These are phyloP conservation scores for Talaromyces piceae DNA, from an alignment of 2,329 filamentous ascomycete species.

Conservation along the genomic window DNA sequence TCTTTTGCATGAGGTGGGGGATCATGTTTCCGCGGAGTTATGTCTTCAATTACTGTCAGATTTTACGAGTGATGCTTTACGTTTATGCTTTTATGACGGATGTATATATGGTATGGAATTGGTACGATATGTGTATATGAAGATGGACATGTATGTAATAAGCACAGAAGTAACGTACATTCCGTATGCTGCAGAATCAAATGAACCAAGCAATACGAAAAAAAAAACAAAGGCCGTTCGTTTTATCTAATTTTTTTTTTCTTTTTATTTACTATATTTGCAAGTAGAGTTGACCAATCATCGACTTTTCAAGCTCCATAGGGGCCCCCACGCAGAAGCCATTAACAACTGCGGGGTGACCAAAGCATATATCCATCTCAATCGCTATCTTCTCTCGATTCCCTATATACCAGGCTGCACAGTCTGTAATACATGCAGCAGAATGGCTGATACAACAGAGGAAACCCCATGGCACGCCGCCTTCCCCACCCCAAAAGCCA, in stretches of 20 bases:
- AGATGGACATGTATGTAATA: not conserved
- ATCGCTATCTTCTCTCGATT: too few species aligned
- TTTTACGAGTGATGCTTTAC: not conserved
- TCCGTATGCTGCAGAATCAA: too few species aligned
- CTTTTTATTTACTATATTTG: not conserved
- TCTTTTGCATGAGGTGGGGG: not conserved
- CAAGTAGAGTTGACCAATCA: not conserved
- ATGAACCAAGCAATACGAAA: too few species aligned
- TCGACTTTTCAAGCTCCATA: not conserved
- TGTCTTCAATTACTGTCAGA: not conserved
- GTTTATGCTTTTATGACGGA: not conserved
- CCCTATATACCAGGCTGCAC: too few species aligned
- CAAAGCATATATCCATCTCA: not conserved
- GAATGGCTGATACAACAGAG: not conserved
- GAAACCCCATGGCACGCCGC: slow-evolving; percentile 16
- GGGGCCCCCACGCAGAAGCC: not conserved
- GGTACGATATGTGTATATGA: not conserved
- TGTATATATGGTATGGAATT: not conserved
- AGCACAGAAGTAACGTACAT: not conserved
- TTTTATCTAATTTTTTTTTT: too few species aligned
- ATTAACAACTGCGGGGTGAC: not conserved
- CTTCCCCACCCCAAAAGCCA: slow-evolving; percentile 31
- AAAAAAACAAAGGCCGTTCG: too few species aligned
- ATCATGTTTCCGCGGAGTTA: not conserved
- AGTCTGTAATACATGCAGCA: too few species aligned